Conservation (phyloP, 768 basidiomycete species). For the Lactifluus piperatus region DNA sequence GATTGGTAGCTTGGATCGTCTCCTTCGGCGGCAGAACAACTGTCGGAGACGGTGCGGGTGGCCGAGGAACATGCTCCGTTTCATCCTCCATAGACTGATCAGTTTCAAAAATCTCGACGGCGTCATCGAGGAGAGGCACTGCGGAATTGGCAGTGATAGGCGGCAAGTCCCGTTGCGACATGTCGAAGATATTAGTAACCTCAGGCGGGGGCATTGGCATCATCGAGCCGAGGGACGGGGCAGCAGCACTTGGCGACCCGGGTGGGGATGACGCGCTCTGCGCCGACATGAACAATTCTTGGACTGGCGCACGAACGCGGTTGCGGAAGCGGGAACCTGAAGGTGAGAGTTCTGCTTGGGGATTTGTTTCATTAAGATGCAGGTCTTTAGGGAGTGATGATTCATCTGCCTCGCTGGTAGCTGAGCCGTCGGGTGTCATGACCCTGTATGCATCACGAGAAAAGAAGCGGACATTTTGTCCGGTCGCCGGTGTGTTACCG, state of each 20-base stretch:
- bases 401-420: constrained; percentile 31
- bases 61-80: constrained; percentile 11
- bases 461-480: constrained; percentile 75
- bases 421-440: constrained; percentile 56
- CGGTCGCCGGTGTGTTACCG: constrained; percentile 62
- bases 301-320: constrained; percentile 7
- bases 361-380: constrained; percentile 26
- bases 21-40: constrained; percentile 1
- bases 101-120: constrained; percentile 30
- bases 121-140: constrained; percentile 28
- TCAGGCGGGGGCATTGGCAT: constrained; percentile 36
- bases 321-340: constrained; percentile 12
- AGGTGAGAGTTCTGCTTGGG: constrained; percentile 12
- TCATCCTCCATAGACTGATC: constrained; percentile 22
- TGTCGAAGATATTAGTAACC: constrained; percentile 47
- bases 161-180: constrained; percentile 48
- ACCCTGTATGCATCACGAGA: constrained; percentile 57
- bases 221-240: constrained; percentile 25
- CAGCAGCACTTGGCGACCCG: constrained; percentile 13
- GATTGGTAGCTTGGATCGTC: constrained; percentile 1
- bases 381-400: constrained; percentile 25
- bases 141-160: constrained; percentile 30
- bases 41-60: background rate
- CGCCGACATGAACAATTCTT: constrained; percentile 17
- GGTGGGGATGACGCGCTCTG: constrained; percentile 20